Base-by-base conservation (phyloP, 192 early-diverging fungal genomes). In the Coemansia sp. region DNA sequence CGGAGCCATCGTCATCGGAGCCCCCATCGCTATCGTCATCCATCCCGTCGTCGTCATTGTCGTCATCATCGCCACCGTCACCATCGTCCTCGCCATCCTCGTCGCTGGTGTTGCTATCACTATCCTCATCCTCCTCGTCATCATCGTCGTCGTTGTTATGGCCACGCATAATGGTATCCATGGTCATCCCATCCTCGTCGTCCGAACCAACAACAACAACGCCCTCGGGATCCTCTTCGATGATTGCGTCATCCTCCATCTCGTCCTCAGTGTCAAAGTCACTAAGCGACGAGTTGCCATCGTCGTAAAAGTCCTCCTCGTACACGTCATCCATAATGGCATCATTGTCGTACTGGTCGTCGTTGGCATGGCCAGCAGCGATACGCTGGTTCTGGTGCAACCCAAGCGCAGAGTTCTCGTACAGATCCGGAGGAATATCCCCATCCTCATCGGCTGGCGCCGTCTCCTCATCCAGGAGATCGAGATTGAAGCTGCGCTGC, bases 251-350 rank as follows among this genome's bases (percentile, higher is more conserved):
- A 75, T 55, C 81, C 77, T 61, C 91, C 85, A 47, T 86, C 84
- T 54, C 87, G 20, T 94, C 88, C 34, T 92, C 87, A 17, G 84
- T 87, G 44, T 86, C 84, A 11, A 95, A 85, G 59, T 92, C 92
- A 37, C 83, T 84, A 50, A 65, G 63, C 3, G 76, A 77, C 47
- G 84, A 82, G 62, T 86, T 87, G 54, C 76, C 81, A 20, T 86
- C 83, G n/a, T 81, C 79, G 48, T 76, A 79, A 29, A 82, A 72
- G 4, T 84, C 84, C 52, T 84, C 82, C 4, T 73, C 75, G 61
- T 69, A 72, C 48, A 70, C 69, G 37, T 72, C 74, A 54, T 75
- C 79, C 72, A 81, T 81, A 17, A 75, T 20, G 2, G 61, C 78
- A 17, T 62, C 68, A 30, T 67, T 68, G 45, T 59, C 56, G 34